Evolutionary conservation across 139 green algal genomes (phyloP).

Genomic region (Chlamydomonas applanata): DNA sequence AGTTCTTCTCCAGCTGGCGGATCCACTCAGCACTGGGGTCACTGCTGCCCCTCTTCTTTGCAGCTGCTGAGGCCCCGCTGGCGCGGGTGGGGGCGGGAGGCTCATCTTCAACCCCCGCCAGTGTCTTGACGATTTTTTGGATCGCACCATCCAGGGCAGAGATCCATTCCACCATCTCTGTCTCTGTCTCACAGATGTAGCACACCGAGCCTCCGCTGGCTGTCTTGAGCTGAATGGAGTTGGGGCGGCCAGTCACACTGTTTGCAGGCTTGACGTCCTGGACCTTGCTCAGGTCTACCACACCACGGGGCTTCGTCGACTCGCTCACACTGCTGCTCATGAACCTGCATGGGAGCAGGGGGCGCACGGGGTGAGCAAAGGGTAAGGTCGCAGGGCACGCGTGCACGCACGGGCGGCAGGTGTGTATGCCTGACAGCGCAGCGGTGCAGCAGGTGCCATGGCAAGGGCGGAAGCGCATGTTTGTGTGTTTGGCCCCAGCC

Average conservation of each 20-base stretch:
- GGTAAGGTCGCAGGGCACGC: no score
- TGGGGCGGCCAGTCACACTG: conserved; percentile 54
- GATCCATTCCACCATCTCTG: conserved; percentile 87
- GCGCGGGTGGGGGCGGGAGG: neutral
- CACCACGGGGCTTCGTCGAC: conserved; percentile 71
- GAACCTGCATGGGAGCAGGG: conserved; percentile 86
- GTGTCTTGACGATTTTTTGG: conserved; percentile 56
- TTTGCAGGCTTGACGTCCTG: conserved; percentile 65
- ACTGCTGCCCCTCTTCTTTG: neutral
- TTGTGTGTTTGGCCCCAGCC: no score
- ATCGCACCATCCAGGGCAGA: conserved; percentile 77
- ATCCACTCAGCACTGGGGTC: conserved; percentile 23
- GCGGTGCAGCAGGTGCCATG: no score
- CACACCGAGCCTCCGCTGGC: conserved; percentile 55
- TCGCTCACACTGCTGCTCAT: conserved; percentile 58
- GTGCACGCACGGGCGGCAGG: no score
- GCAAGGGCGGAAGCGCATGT: no score
- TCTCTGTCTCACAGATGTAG: conserved; percentile 85
- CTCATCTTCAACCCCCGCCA: conserved; percentile 71
- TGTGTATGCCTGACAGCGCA: neutral
- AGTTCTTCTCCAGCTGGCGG: conserved; percentile 31
- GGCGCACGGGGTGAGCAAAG: no score
- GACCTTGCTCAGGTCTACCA: conserved; percentile 82
- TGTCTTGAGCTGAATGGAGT: conserved; percentile 84
- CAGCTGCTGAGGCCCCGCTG: neutral